Base-by-base conservation (phyloP, 2,329 filamentous ascomycete genomes). In the Penicillium paneum region DNA sequence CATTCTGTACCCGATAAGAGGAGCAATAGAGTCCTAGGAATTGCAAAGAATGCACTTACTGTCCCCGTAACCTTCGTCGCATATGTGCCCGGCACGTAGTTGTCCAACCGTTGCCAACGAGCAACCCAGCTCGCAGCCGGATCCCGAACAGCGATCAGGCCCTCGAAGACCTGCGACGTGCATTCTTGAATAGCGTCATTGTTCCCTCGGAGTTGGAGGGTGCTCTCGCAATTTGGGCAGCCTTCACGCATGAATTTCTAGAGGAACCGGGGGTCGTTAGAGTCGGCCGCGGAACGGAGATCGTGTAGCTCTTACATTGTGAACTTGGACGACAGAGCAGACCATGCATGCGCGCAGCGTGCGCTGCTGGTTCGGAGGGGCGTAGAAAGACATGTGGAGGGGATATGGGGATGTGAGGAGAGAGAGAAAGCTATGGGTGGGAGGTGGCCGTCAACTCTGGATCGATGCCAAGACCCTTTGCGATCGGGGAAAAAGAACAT, bases 321-420 rank as follows among this genome's bases (percentile, higher is more conserved):
- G 85, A 57, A 89, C 87, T 80, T 93, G 91, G 62, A 97, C 90
- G 71, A 97, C 89, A 51, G 91, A 93, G 84, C 94, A 99, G 65
- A 97, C 91, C 91, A 99, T 97, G 81, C 94, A 99, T 68, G 94
- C 94, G 76, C 94, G 92, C 64, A 96, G 83, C 72, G 90, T 87
- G 76, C 92, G 90, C 78, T 88, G 86, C 76, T 94, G 89, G 71
- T 80, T 82, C 7, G 89, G 82, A 15, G 88, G 77, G 58, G 91
- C 87, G 73, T 85, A 91, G 73, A 85, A 88, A 53, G 80, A 78
- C 71, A 74, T 76, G 31, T 51, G 24, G 57, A 50, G 17, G 41
- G 31, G 29, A 31, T 31, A 12, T 51, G 29, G 24, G 38, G 47
- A 34, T 41, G 29, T 36, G 56, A 54, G 42, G 41, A 45, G 45